Evolutionary conservation across 495 filamentous ascomycete species (phyloP).

Genomic region (Talaromyces adpressus): DNA sequence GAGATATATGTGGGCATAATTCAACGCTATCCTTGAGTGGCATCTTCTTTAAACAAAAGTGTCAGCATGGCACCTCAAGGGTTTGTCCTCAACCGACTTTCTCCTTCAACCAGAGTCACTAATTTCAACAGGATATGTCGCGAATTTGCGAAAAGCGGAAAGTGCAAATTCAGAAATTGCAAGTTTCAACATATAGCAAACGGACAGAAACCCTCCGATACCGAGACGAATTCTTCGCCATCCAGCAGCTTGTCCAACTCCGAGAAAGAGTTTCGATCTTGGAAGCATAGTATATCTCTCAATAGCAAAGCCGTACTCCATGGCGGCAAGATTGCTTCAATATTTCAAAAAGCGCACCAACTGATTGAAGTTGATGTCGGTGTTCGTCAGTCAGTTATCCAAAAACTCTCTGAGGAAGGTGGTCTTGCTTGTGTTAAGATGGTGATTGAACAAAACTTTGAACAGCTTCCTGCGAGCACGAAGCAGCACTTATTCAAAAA

Average conservation of each 20-base stretch:
- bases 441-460: slow-evolving; percentile 18
- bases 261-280: slow-evolving; percentile 11
- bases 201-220: background rate
- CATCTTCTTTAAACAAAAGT: background rate
- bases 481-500: slow-evolving; percentile 23
- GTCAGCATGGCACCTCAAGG: background rate
- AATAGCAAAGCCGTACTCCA: background rate
- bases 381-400: slow-evolving; percentile 22
- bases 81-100: background rate
- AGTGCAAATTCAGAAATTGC: slow-evolving; percentile 12
- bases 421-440: slow-evolving; percentile 21
- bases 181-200: slow-evolving; percentile 12
- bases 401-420: slow-evolving; percentile 18
- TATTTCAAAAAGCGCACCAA: slow-evolving; percentile 16
- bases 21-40: background rate
- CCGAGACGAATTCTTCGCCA: background rate
- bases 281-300: slow-evolving; percentile 11
- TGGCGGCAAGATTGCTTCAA: background rate
- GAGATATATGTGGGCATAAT: too few species aligned
- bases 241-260: slow-evolving; percentile 2
- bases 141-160: slow-evolving; percentile 11
- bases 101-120: background rate
- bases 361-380: slow-evolving; percentile 21
- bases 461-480: slow-evolving; percentile 12
- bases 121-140: slow-evolving; percentile 8